phyloP scores from a whole-genome alignment of 2,329 filamentous ascomycete genomes.

The Calonectria naviculata region DNA sequence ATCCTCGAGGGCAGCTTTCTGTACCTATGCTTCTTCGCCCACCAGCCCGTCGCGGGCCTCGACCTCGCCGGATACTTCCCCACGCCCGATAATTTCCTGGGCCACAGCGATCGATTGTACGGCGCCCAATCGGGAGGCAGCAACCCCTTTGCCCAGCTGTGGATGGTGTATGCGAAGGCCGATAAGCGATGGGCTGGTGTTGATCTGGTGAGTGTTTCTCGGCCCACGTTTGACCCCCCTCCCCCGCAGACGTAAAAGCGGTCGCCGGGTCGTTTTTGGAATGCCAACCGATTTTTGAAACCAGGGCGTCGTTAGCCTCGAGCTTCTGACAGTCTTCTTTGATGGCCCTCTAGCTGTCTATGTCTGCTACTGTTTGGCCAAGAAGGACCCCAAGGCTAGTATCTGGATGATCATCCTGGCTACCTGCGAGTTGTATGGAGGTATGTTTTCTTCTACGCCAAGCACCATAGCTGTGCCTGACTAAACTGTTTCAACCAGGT shows the following conservation, averaged over 20 bases:
- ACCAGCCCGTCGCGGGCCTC: conserved; percentile 45
- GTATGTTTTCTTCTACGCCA: conserved; percentile 48
- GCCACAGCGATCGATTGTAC: conserved; percentile 59
- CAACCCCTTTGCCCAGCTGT: conserved; percentile 68
- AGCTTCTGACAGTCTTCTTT: conserved; percentile 73
- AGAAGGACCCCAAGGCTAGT: conserved; percentile 64
- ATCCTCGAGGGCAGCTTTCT: conserved; percentile 91
- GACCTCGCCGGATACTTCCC: conserved; percentile 53
- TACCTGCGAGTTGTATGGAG: conserved; percentile 74
- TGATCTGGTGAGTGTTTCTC: conserved; percentile 59
- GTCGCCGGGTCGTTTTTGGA: not conserved
- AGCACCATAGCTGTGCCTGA: not conserved
- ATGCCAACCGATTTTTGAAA: not conserved
- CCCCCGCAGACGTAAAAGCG: not conserved
- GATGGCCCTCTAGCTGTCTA: conserved; percentile 69
- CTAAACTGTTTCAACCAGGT: conserved; percentile 49
- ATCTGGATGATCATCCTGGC: conserved; percentile 74
- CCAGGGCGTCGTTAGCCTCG: conserved; percentile 70
- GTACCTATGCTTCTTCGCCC: conserved; percentile 90
- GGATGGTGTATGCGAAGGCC: conserved; percentile 76
- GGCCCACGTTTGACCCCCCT: no score
- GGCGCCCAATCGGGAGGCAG: conserved; percentile 67
- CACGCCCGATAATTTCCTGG: conserved; percentile 64
- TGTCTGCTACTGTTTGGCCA: conserved; percentile 70
- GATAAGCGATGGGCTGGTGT: conserved; percentile 73